Evolutionary conservation across 441 rosid species (phyloP), one percentile per base, ranked within the genome.

Genomic region (Populus hybrid): DNA sequence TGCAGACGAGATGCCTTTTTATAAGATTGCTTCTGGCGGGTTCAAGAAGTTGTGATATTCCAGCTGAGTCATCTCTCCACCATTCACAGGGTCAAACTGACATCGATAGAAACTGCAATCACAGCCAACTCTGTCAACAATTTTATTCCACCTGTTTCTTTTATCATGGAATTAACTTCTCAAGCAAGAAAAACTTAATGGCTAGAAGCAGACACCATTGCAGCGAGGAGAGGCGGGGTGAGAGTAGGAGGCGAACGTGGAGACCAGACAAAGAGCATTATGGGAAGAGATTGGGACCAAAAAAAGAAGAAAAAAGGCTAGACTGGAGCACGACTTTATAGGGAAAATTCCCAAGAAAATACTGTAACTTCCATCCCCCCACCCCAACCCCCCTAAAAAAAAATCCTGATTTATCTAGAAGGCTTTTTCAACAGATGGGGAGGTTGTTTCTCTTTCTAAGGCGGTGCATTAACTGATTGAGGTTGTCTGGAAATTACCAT

Each of bases 41-140:
- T 93, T 93, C 78, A 95, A 85, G 78, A 93, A 89, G 88, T 92
- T 94, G 88, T 87, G 95, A 83, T 85, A 86, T 81, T 93, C 98
- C 9, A 92, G 83, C 87, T 91, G 97, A 23, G 87, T 83, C 99
- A 95, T 95, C 87, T 93, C 99, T 75, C 99, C 99, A 2, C 97
- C 99, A 61, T 79, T 85, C 72, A 84, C 90, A 1, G 97, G 97
- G 81, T 95, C 99, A 83, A 89, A 95, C 81, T 92, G 87, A 79
- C 99, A 95, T 75, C 97, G 83, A 79, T 93, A 89, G 87, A 93
- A 89, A 88, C 98, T 93, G 96, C 91, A 88, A n/a, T 23, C 70
- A 79, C 71, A 83, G 69, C 54, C 50, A 73, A 32, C 24, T 21
- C 21, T 18, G 26, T 76, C 23, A 85, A 59, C 26, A 67, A 24